phyloP scores from a whole-genome alignment of 805 yeast species.

The Candida tibetensis region DNA sequence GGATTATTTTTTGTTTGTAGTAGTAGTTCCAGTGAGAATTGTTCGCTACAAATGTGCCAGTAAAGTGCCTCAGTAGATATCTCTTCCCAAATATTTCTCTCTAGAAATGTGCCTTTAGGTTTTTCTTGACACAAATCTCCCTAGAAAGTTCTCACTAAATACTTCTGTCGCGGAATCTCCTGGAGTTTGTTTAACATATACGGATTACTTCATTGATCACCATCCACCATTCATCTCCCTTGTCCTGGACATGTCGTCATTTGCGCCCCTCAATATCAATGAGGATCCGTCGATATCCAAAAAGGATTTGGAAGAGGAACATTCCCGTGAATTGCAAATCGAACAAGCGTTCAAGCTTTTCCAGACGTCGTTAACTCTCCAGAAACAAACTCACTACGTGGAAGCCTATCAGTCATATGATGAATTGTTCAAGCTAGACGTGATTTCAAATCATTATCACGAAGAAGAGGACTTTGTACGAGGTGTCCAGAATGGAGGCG shows the following conservation, averaged over 20 bases:
- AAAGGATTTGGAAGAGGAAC: slow-evolving; percentile 66
- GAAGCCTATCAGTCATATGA: slow-evolving; percentile 57
- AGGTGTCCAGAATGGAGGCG: slow-evolving; percentile 39
- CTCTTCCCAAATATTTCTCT: too few relatives aligned
- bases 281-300: slow-evolving; percentile 69
- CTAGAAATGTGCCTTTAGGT: too few relatives aligned
- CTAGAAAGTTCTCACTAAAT: too few relatives aligned
- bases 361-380: slow-evolving; percentile 64
- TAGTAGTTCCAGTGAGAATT: too few relatives aligned
- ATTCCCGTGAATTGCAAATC: slow-evolving; percentile 84
- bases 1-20: too few relatives aligned
- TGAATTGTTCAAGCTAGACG: slow-evolving; percentile 64
- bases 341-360: slow-evolving; percentile 81
- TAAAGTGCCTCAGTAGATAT: too few relatives aligned
- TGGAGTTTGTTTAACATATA: too few relatives aligned
- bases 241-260: slow-evolving; percentile 59
- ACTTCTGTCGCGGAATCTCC: too few relatives aligned
- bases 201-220: too few relatives aligned
- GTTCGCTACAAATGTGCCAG: too few relatives aligned
- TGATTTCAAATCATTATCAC: slow-evolving; percentile 46
- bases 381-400: slow-evolving; percentile 47
- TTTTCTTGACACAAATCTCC: too few relatives aligned
- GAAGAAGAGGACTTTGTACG: slow-evolving; percentile 37
- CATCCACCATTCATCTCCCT: too few relatives aligned
- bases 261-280: slow-evolving; percentile 74